Conservation (phyloP, 2,329 filamentous ascomycete species). For the Phoma sp. region DNA sequence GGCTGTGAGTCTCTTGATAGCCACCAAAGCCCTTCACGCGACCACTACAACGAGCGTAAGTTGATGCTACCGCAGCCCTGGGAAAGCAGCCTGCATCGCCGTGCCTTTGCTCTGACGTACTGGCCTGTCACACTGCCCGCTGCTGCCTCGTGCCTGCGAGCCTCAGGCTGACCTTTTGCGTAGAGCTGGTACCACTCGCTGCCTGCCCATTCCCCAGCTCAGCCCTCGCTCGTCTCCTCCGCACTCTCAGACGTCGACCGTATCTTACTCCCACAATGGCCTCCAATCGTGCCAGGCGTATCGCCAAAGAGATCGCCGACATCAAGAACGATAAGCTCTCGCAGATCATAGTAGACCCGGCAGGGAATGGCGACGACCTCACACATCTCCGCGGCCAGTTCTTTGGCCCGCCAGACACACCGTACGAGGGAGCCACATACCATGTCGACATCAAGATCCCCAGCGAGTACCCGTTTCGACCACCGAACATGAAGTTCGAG, state of each 20-base stretch:
- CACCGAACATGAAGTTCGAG: conserved; percentile 87
- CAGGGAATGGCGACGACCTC: conserved; percentile 71
- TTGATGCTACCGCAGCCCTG: neutral
- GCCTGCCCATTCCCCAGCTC: conserved; percentile 18
- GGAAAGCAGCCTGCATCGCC: neutral
- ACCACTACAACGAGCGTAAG: conserved; percentile 4
- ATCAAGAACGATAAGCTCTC: conserved; percentile 78
- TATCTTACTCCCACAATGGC: conserved; percentile 53
- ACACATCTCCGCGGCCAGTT: conserved; percentile 86
- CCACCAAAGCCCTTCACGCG: neutral
- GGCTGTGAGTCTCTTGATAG: conserved; percentile 8
- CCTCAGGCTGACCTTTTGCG: conserved; percentile 37
- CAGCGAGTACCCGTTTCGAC: conserved; percentile 89
- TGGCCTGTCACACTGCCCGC: conserved; percentile 2
- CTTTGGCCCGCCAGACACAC: conserved; percentile 86
- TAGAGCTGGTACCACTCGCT: conserved; percentile 21
- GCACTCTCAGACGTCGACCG: neutral
- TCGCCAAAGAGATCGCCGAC: conserved; percentile 79
- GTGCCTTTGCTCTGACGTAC: neutral
- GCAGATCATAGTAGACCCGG: conserved; percentile 73
- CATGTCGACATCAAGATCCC: conserved; percentile 87
- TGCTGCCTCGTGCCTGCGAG: conserved; percentile 26
- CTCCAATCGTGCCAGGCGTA: conserved; percentile 65
- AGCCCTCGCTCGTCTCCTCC: conserved; percentile 7
- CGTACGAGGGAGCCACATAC: conserved; percentile 87